These are phyloP conservation scores for Peniophora sp. DNA, from an alignment of 1,284 basidiomycete genomes.

Conservation along the genomic window DNA sequence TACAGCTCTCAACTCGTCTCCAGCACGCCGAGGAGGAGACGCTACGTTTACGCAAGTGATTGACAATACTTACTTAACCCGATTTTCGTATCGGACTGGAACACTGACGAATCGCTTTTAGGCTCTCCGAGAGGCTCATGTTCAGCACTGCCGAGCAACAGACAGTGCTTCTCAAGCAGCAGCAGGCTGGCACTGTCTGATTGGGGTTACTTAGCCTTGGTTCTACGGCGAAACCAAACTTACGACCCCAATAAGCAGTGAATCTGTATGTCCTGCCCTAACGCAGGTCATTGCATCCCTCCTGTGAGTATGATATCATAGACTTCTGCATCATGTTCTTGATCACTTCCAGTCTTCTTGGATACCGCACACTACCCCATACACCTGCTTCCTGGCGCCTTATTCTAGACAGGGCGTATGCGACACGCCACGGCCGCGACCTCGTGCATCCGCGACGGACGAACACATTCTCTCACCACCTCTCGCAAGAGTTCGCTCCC, in stretches of 20 bases:
- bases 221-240: slow-evolving; percentile 24
- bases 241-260: slow-evolving; percentile 24
- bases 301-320: slow-evolving; percentile 5
- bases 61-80: too few species aligned
- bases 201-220: slow-evolving; percentile 15
- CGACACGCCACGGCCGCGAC: slow-evolving; percentile 11
- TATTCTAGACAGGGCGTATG: slow-evolving; percentile 9
- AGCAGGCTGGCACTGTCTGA: slow-evolving; percentile 38
- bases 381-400: slow-evolving; percentile 14
- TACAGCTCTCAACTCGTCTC: slow-evolving; percentile 64
- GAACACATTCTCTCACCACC: slow-evolving; percentile 7
- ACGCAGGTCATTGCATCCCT: slow-evolving; percentile 28
- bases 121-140: slow-evolving; percentile 80
- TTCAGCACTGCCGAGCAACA: slow-evolving; percentile 68
- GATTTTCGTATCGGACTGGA: background rate
- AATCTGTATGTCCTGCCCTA: slow-evolving; percentile 43
- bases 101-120: slow-evolving; percentile 13
- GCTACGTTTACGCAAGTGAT: slow-evolving; percentile 57
- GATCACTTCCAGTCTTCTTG: slow-evolving; percentile 22
- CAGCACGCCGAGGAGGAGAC: slow-evolving; percentile 71
- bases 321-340: slow-evolving; percentile 6
- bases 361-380: slow-evolving; percentile 20
- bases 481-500: slow-evolving; percentile 11
- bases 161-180: slow-evolving; percentile 49
- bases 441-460: slow-evolving; percentile 22